These are phyloP conservation scores for Proliferodiscus dingleyae DNA, from an alignment of 2,329 filamentous ascomycete species.

Conservation along the genomic window DNA sequence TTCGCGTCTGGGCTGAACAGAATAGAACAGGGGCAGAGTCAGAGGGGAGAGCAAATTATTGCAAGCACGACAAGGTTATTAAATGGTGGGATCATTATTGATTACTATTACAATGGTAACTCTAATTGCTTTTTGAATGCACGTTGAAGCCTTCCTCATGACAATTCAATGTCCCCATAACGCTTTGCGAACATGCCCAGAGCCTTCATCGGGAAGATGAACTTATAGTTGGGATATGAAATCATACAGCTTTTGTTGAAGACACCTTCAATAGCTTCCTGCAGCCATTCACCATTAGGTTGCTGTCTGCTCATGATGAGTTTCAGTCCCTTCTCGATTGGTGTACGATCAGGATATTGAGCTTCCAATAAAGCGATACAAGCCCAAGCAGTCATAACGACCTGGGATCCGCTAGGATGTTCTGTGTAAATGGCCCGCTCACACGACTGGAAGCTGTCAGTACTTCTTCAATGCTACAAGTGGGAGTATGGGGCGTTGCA, in stretches of 20 bases:
- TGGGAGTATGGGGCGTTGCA: slow-evolving; percentile 5
- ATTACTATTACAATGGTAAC: no score
- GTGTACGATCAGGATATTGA: slow-evolving; percentile 68
- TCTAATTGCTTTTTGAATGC: not conserved
- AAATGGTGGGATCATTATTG: no score
- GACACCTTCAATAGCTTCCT: slow-evolving; percentile 94
- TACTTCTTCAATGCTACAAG: slow-evolving; percentile 4
- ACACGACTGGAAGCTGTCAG: slow-evolving; percentile 52
- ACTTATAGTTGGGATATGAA: slow-evolving; percentile 98
- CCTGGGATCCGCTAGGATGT: slow-evolving; percentile 71
- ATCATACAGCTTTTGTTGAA: slow-evolving; percentile 99
- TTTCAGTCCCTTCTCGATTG: slow-evolving; percentile 67
- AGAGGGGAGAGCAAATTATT: no score
- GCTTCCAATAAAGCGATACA: slow-evolving; percentile 78
- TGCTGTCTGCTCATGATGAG: slow-evolving; percentile 84
- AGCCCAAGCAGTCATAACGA: slow-evolving; percentile 94
- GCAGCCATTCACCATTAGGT: slow-evolving; percentile 86
- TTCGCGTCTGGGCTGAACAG: no score
- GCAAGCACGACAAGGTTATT: no score
- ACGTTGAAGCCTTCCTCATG: slow-evolving; percentile 3
- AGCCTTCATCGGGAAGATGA: slow-evolving; percentile 90
- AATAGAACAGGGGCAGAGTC: no score
- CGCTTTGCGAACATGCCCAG: slow-evolving; percentile 65
- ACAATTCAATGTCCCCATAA: slow-evolving; percentile 26
- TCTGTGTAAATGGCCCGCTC: slow-evolving; percentile 72